phyloP scores from a whole-genome alignment of 441 rosid genomes.

The Gossypium gossypioides region DNA sequence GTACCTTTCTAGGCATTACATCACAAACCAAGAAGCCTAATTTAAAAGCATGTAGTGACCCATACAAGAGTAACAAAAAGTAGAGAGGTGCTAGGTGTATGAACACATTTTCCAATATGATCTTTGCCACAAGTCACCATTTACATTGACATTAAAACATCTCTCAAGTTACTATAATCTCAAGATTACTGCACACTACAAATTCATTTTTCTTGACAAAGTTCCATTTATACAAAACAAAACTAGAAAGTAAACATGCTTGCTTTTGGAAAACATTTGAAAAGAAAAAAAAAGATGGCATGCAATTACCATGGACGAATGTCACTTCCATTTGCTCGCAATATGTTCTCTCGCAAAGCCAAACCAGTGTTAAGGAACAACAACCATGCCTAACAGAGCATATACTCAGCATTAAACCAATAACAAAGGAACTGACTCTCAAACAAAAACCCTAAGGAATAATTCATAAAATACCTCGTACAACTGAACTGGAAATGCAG shows the following conservation, averaged over 20 bases:
- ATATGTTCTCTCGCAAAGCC: conserved; percentile 84
- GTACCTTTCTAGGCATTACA: neutral
- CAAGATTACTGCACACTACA: neutral
- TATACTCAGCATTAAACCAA: neutral
- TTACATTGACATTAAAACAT: neutral
- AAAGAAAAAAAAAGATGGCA: neutral
- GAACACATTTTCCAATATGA: neutral
- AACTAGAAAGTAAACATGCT: conserved; percentile 2
- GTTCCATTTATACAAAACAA: neutral
- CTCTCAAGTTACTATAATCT: neutral
- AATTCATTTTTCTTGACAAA: neutral
- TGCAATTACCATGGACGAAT: conserved; percentile 80
- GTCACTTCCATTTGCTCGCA: conserved; percentile 93
- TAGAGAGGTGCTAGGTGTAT: neutral
- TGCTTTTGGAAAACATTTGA: neutral
- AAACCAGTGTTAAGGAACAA: conserved; percentile 88
- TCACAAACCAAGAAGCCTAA: neutral
- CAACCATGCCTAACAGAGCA: conserved; percentile 68
- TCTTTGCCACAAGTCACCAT: neutral
- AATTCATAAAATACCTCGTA: conserved; percentile 46
- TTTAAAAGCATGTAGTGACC: neutral
- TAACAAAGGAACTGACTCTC: neutral
- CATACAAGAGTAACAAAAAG: neutral
- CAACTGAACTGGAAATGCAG: conserved; percentile 87
- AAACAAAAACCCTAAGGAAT: neutral